These are phyloP conservation scores for Boletus huronensis DNA, from an alignment of 768 basidiomycete genomes.

Conservation along the genomic window DNA sequence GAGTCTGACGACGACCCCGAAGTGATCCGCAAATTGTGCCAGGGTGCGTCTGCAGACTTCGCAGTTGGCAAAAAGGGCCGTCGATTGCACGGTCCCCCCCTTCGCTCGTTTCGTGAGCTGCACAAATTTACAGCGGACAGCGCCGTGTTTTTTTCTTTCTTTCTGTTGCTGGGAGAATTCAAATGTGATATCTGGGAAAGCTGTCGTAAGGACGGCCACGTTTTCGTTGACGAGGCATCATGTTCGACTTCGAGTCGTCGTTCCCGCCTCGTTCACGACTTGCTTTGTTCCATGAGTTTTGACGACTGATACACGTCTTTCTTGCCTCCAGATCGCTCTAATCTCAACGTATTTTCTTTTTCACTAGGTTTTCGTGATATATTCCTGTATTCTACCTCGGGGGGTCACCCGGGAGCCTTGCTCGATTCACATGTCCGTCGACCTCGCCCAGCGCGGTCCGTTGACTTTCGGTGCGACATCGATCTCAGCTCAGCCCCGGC, in stretches of 20 bases:
- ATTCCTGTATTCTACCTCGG: conserved; percentile 18
- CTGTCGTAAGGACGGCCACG: conserved; percentile 33
- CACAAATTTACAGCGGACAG: neutral
- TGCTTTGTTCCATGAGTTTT: conserved; percentile 31
- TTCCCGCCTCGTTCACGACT: conserved; percentile 25
- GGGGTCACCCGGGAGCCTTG: neutral
- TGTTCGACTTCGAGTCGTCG: conserved; percentile 21
- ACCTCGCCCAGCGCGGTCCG: conserved; percentile 16
- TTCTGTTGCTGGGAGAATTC: neutral
- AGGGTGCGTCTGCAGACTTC: neutral
- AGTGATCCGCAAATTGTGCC: conserved; percentile 11
- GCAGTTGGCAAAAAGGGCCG: conserved; percentile 1
- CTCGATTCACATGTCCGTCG: conserved; percentile 23
- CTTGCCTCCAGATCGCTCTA: conserved; percentile 5
- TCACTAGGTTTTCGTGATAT: conserved; percentile 8
- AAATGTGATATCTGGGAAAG: conserved; percentile 10
- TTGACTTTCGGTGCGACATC: conserved; percentile 17
- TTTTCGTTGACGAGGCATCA: conserved; percentile 18
- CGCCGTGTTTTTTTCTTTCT: neutral
- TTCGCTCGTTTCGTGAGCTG: neutral
- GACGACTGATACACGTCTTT: conserved; percentile 27
- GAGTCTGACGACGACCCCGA: neutral
- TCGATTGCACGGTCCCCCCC: too few species aligned
- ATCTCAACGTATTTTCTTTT: conserved; percentile 4
- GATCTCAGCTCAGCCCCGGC: conserved; percentile 5